Base-by-base conservation (phyloP, 177 flowering plant species). In the Vitis hybrid region DNA sequence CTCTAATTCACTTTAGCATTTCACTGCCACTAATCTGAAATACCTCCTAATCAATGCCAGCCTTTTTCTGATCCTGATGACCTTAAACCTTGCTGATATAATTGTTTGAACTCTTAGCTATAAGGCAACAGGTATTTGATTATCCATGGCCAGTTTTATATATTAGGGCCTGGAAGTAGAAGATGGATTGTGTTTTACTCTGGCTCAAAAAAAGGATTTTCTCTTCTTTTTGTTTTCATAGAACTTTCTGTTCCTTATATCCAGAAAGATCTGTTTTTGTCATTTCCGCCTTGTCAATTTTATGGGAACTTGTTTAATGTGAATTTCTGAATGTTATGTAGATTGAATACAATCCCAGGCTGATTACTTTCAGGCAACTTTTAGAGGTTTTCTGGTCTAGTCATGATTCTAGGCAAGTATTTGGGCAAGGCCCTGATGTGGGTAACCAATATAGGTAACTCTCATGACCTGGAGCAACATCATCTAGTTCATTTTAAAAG, bases 371-470 rank as follows among this genome's bases (percentile, higher is more conserved):
- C 79, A 84, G 83, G 83, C 85, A 90, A 74, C 97, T 93, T 69
- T 80, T 95, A 80, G 97, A 92, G 65, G 86, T 93, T 29, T 95
- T 95, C 62, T 95, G 99, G 99, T 80, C 92, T 9, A 89, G 90
- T 76, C 99, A 95, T 81, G 98, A 95, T 74, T 84, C 91, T 29
- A 88, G 93, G 82, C 97, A 95, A 74, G 97, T 95, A n/a, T 93
- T 90, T 82, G 99, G 99, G 51, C 99, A 95, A 82, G 99, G 99
- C 73, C 99, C 99, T 71, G 99, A 95, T 80, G 99, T 93, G 48
- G 99, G 98, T 48, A 77, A 78, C 55, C 99, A 93, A 65, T 95
- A 95, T 81, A 90, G 98, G 98, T 95, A 75, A 63, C 19, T 50
- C 12, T 56, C 11, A 49, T 50, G 45, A 61, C 60, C 29, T 16